phyloP scores from a whole-genome alignment of 768 basidiomycete genomes.

The Lanmaoa pseudosensibilis region DNA sequence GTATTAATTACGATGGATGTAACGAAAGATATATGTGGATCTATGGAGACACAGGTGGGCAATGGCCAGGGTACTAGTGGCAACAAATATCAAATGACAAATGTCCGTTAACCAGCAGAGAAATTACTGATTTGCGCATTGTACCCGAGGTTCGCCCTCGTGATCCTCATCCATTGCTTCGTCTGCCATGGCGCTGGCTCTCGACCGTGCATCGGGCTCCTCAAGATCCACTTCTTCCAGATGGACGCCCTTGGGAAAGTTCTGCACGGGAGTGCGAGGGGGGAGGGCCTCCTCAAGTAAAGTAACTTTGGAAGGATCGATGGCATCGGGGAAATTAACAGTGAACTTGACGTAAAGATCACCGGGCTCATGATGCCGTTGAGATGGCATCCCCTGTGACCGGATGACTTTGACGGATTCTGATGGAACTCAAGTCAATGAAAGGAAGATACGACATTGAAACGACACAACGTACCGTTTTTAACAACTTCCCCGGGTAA shows the following conservation, averaged over 20 bases:
- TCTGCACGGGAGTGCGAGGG: constrained; percentile 65
- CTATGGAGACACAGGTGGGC: constrained; percentile 27
- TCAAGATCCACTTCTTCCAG: constrained; percentile 85
- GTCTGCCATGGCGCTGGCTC: constrained; percentile 51
- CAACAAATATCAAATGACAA: constrained; percentile 21
- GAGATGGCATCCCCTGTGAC: constrained; percentile 98
- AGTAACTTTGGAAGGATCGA: constrained; percentile 65
- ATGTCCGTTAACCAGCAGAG: constrained; percentile 10
- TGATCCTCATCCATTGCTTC: constrained; percentile 94
- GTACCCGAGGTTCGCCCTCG: constrained; percentile 85
- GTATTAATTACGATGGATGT: constrained; percentile 33
- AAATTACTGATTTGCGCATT: constrained; percentile 87
- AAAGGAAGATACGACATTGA: neutral
- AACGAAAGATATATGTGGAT: constrained; percentile 28
- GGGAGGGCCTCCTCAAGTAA: constrained; percentile 86
- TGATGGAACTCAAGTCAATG: constrained; percentile 30
- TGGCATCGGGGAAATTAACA: constrained; percentile 85
- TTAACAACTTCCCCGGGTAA: constrained; percentile 90
- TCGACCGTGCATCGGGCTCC: constrained; percentile 64
- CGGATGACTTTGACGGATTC: constrained; percentile 88
- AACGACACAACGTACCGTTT: constrained; percentile 63
- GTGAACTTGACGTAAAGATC: constrained; percentile 86
- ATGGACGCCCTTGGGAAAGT: constrained; percentile 62
- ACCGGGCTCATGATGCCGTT: constrained; percentile 94
- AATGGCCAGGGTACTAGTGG: constrained; percentile 22